These are phyloP conservation scores for Populus tomentosa DNA, from an alignment of 441 rosid species.

Conservation along the genomic window DNA sequence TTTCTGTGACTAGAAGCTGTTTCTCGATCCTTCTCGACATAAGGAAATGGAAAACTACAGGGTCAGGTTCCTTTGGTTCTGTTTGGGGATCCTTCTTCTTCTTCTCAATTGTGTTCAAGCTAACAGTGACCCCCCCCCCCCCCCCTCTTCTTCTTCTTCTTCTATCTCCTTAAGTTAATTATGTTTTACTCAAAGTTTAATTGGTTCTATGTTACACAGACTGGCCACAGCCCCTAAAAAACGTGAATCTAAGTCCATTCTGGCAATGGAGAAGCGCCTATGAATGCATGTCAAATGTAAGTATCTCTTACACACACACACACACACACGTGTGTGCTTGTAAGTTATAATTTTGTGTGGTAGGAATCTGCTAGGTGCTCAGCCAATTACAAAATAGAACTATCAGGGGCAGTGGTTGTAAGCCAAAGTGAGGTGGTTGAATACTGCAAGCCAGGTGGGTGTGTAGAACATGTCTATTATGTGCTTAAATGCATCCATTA, in stretches of 20 bases:
- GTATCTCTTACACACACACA: neutral
- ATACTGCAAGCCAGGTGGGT: slow-evolving; percentile 27
- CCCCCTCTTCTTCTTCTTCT: neutral
- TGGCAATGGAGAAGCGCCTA: slow-evolving; percentile 35
- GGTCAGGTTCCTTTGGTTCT: slow-evolving; percentile 2
- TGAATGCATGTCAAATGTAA: slow-evolving; percentile 32
- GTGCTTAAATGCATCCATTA: slow-evolving; percentile 26
- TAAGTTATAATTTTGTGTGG: neutral
- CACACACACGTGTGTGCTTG: neutral
- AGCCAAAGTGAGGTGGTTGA: slow-evolving; percentile 10
- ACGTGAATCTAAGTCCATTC: slow-evolving; percentile 33
- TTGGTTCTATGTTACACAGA: neutral
- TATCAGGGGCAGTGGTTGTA: slow-evolving; percentile 25
- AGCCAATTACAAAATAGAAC: neutral
- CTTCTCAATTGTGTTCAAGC: slow-evolving; percentile 10
- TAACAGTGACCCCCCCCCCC: neutral
- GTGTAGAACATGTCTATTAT: slow-evolving; percentile 10
- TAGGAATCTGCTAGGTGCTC: neutral
- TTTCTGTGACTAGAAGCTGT: neutral
- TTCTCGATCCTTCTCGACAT: neutral
- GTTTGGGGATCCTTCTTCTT: slow-evolving; percentile 1
- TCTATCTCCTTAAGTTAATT: neutral
- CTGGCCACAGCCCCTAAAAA: slow-evolving; percentile 4
- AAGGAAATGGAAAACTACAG: slow-evolving; percentile 16
- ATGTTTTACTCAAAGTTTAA: no score